Conservation (phyloP, 306 rosid genomes). For the Medicago truncatula region DNA sequence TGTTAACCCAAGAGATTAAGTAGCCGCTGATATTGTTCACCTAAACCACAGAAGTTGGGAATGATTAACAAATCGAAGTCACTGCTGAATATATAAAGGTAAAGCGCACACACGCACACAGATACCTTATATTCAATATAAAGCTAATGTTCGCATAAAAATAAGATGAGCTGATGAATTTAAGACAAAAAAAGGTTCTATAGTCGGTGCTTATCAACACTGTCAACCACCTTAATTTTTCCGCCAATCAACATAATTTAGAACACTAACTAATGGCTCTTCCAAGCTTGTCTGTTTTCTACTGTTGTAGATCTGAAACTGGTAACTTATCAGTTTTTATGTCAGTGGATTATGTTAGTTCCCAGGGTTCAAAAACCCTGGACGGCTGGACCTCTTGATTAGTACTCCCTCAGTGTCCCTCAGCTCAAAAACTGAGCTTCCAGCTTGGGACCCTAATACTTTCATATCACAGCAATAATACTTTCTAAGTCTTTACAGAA, state of each 20-base stretch:
- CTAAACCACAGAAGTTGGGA: slow-evolving; percentile 54
- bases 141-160: slow-evolving; percentile 11
- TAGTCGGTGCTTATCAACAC: background rate
- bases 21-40: slow-evolving; percentile 98
- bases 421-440: too few relatives aligned
- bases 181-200: background rate
- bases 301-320: background rate
- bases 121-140: background rate
- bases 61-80: slow-evolving; percentile 31
- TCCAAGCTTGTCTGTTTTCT: background rate
- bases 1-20: too few relatives aligned
- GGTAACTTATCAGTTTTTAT: background rate
- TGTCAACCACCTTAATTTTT: background rate
- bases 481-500: background rate
- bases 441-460: background rate
- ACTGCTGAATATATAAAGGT: slow-evolving; percentile 25
- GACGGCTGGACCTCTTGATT: too few relatives aligned
- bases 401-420: too few relatives aligned
- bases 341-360: too few relatives aligned
- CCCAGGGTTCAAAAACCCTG: too few relatives aligned
- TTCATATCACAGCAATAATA: background rate
- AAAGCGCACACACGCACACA: background rate
- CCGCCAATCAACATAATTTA: background rate
- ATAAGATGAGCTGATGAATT: background rate
- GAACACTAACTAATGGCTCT: background rate